Evolutionary conservation across 2,329 filamentous ascomycete species (phyloP), one percentile per base, ranked within the genome.

Genomic region (Chrysoporthe puriensis): DNA sequence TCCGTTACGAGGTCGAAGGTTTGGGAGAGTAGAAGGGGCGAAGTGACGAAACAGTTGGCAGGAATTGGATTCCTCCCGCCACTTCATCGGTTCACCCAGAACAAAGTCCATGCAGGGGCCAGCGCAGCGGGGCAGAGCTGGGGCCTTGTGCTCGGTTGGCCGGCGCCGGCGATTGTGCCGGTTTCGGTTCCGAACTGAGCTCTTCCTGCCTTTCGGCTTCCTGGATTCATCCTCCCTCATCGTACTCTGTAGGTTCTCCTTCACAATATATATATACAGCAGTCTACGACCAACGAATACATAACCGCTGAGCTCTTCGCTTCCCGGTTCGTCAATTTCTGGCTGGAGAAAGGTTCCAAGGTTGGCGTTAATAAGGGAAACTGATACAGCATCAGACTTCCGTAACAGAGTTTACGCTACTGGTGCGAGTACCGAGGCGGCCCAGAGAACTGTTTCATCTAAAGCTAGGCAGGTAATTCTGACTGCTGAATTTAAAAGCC

Each of bases 51-150:
- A 13, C 18, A 60, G 36, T 8, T 4, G 40, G 14, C 57, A 44
- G 42, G 57, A 60, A 43, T 26, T 60, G 11, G 36, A 60, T 43
- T 43, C 36, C 57, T 60, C 57, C 36, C 57, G 57, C 57, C 36
- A 59, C 57, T 59, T 59, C n/a, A 42, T 59, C 34, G 36, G 42
- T 43, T 44, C 42, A n/a, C 36, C 36, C n/a, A 60, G 57, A 26
- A 44, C 18, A 60, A 60, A 44, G 57, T 60, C 57, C 57, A 40
- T 44, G 57, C 36, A 44, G 11, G 57, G 57, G 54, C 57, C 13
- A n/a, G 13, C 6, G 44, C 36, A 21, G 57, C 42, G 57, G 57
- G 36, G 57, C 57, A 43, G 13, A 26, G 14, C 32, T 26, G n/a
- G 57, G 57, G 57, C 16, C 26, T 16, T 14, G 26, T 52, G 6